Evolutionary conservation across 2,329 filamentous ascomycete genomes (phyloP).

Genomic region (Pseudomassariella vexata): DNA sequence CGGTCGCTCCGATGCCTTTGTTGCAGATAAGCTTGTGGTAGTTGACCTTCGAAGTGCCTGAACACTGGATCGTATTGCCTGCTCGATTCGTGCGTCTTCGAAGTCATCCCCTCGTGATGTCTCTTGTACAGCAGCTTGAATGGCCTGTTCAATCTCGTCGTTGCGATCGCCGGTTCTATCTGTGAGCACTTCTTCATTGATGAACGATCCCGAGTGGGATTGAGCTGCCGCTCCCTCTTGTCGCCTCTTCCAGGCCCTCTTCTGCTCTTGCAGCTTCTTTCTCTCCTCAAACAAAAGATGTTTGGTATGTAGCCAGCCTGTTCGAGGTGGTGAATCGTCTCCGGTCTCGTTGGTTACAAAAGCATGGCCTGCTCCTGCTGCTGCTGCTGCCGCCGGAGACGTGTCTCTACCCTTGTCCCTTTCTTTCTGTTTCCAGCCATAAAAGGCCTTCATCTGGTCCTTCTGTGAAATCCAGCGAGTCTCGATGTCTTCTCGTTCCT

Average conservation of each 20-base stretch:
- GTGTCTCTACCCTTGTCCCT: conserved; percentile 28
- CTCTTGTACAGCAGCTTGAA: conserved; percentile 60
- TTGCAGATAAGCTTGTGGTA: conserved; percentile 10
- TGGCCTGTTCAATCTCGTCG: conserved; percentile 65
- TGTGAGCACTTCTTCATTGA: conserved; percentile 13
- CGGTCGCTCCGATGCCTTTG: not conserved
- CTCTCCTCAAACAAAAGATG: conserved; percentile 44
- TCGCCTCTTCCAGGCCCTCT: conserved; percentile 34
- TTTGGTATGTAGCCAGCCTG: conserved; percentile 44
- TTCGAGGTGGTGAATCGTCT: conserved; percentile 24
- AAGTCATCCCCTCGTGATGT: conserved; percentile 64
- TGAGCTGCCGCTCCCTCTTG: conserved; percentile 18
- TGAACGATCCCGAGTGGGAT: conserved; percentile 9
- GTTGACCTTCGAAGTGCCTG: conserved; percentile 39
- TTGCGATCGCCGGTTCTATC: conserved; percentile 30
- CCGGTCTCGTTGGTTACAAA: conserved; percentile 11
- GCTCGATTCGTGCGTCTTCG: conserved; percentile 67
- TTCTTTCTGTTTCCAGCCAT: conserved; percentile 44
- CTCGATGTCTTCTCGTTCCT: conserved; percentile 61
- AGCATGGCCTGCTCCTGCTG: conserved; percentile 10
- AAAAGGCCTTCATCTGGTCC: conserved; percentile 55
- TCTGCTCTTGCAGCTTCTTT: conserved; percentile 42
- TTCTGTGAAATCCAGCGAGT: conserved; percentile 57
- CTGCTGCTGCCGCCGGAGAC: conserved; percentile 15
- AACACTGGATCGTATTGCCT: conserved; percentile 68